Evolutionary conservation across 306 rosid genomes (phyloP), one percentile per base, ranked within the genome.

Genomic region (Trifolium dubium): DNA sequence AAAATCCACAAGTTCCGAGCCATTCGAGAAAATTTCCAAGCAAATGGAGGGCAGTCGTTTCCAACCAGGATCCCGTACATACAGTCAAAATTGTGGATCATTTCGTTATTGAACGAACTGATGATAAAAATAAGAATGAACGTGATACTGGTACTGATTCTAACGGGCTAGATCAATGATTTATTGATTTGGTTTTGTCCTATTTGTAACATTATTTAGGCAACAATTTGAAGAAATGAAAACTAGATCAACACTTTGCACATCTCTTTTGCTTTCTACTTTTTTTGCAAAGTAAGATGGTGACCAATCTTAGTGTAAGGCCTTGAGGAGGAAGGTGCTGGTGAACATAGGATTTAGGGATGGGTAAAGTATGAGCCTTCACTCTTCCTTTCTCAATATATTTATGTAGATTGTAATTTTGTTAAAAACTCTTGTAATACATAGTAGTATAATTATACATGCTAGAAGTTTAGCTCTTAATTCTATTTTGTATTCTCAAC

Each of bases 81-180:
- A 82, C 96, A 0, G 99, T 95, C 75, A 95, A 87, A 83, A 82
- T 95, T 76, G 96, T 95, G 39, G 98, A 95, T 71, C 96, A 86
- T 49, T 92, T 95, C 51, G 85, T 88, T 62, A 89, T 90, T 71
- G 76, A 51, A 68, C 83, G 71, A 75, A 82, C 86, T 4, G 89
- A 80, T 17, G 89, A 79, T 30, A 85, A 59, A 43, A 61, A 79
- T 65, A 84, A 74, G 43, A 5, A 17, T 51, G 83, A 37, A 37
- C 6, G 14, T 54, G 32, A 31, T 56, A 67, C 71, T 37, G 32
- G 35, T 56, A 67, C 71, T 37, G 17, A 18, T 15, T 58, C 77
- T 58, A 82, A 84, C 19, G 91, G 77, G 37, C 72, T 85, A 83
- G 83, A 63, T 82, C 76, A 73, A 79, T 92, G 93, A 92, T 85